A percentile compares a stretch with the other conserved stretches of the same genome.
Evolutionary conservation across 495 filamentous ascomycete species (phyloP).

Genomic region (Talaromyces trachyspermus): DNA sequence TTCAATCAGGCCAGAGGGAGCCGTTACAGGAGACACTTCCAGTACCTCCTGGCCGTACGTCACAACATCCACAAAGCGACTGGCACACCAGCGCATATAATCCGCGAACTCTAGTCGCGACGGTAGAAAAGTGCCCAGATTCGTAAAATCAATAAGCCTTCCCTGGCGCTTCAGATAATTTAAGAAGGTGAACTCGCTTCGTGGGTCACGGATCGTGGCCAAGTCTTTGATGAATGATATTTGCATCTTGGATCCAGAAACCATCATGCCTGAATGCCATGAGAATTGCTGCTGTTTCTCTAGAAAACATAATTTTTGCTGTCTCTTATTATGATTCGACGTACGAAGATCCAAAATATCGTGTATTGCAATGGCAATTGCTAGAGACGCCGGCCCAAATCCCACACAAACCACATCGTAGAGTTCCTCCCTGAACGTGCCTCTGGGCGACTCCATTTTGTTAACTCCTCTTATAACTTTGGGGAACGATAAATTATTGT

Average conservation of each 20-base stretch:
- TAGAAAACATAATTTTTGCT: slow-evolving; percentile 71
- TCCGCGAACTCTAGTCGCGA: slow-evolving; percentile 87
- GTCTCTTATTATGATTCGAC: slow-evolving; percentile 20
- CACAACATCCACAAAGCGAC: slow-evolving; percentile 71
- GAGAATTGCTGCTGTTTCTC: slow-evolving; percentile 78
- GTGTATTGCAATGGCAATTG: slow-evolving; percentile 85
- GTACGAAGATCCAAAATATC: slow-evolving; percentile 53
- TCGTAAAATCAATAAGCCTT: slow-evolving; percentile 80
- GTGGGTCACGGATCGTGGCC: slow-evolving; percentile 78
- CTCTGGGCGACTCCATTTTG: not conserved
- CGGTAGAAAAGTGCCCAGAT: slow-evolving; percentile 82
- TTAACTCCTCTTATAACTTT: too few relatives aligned
- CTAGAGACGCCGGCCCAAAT: slow-evolving; percentile 87
- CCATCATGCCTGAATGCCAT: slow-evolving; percentile 94
- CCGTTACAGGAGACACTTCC: slow-evolving; percentile 43
- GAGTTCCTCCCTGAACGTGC: slow-evolving; percentile 13
- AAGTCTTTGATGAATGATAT: slow-evolving; percentile 97
- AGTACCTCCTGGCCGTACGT: slow-evolving; percentile 71
- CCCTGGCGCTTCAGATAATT: slow-evolving; percentile 80
- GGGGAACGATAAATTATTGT: too few relatives aligned
- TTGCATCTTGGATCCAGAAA: slow-evolving; percentile 92
- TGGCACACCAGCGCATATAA: slow-evolving; percentile 88
- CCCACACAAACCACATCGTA: slow-evolving; percentile 86
- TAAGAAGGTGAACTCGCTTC: slow-evolving; percentile 88
- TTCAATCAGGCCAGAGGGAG: slow-evolving; percentile 32